A percentile compares a stretch with the other conserved stretches of the same genome.
Evolutionary conservation across 139 green algal species (phyloP).

Genomic region (Dunaliella primolecta): DNA sequence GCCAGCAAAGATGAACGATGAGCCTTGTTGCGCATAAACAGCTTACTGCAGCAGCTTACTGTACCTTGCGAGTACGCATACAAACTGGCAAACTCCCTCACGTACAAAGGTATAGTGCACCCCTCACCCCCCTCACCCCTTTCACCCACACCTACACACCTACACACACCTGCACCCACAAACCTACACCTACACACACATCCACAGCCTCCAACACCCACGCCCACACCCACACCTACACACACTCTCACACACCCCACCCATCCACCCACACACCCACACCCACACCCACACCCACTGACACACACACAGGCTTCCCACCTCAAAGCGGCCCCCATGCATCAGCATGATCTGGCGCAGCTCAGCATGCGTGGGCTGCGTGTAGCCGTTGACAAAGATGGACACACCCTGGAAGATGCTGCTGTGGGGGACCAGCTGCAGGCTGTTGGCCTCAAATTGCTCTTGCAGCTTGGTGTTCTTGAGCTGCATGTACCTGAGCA

Average conservation of each 20-base stretch:
- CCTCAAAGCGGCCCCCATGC: slow-evolving; percentile 85
- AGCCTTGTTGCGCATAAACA: too few relatives aligned
- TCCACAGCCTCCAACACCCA: too few relatives aligned
- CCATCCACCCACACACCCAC: not conserved
- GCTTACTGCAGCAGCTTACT: too few relatives aligned
- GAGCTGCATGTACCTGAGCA: slow-evolving; percentile 44
- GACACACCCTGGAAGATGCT: slow-evolving; percentile 79
- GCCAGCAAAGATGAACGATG: too few relatives aligned
- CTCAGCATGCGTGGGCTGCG: slow-evolving; percentile 62
- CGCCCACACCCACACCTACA: not conserved
- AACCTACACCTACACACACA: not conserved
- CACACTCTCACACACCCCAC: not conserved
- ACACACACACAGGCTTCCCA: not conserved
- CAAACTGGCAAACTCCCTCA: too few relatives aligned
- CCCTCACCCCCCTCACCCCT: too few relatives aligned
- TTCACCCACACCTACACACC: too few relatives aligned
- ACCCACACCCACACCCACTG: not conserved
- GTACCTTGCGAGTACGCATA: too few relatives aligned
- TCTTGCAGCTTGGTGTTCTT: slow-evolving; percentile 20
- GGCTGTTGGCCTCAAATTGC: slow-evolving; percentile 38
- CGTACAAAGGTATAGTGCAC: too few relatives aligned
- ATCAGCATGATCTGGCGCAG: slow-evolving; percentile 88
- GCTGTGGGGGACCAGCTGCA: slow-evolving; percentile 6
- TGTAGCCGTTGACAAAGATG: slow-evolving; percentile 90
- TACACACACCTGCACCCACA: not conserved